Percentiles rank a stretch among this genome's conserved stretches.
These are phyloP conservation scores for Rhizophagus prolifer DNA, from an alignment of 192 early-diverging fungal genomes.

Conservation along the genomic window DNA sequence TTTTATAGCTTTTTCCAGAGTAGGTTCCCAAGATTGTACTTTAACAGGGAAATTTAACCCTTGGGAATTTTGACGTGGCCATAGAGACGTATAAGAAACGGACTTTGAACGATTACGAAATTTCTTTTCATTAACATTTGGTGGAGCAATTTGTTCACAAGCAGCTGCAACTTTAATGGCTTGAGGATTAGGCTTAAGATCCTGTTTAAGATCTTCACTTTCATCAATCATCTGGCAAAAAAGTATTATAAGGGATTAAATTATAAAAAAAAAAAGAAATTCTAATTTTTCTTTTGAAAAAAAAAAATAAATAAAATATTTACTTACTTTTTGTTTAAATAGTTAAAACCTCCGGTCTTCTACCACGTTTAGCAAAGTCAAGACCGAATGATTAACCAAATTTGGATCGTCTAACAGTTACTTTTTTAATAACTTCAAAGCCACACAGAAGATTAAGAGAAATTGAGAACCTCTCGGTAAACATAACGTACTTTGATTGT, in stretches of 20 bases:
- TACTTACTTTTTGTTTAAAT: too few species aligned
- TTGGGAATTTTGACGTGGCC: not conserved
- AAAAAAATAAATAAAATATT: too few species aligned
- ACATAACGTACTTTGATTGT: too few species aligned
- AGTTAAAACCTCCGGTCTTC: too few species aligned
- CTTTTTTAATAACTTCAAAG: too few species aligned
- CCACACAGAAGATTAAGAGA: too few species aligned
- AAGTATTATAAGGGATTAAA: not conserved
- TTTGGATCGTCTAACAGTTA: too few species aligned
- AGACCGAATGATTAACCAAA: too few species aligned
- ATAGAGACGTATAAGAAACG: not conserved
- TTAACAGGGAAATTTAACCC: not conserved
- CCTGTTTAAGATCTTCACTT: not conserved
- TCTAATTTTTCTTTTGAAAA: too few species aligned
- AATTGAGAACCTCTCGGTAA: too few species aligned
- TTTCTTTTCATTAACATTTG: not conserved
- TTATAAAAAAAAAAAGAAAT: too few species aligned
- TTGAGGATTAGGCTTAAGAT: constrained; percentile 11
- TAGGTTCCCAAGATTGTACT: constrained; percentile 60
- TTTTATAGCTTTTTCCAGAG: constrained; percentile 66
- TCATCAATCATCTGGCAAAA: not conserved
- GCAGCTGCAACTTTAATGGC: constrained; percentile 1
- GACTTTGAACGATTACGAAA: constrained; percentile 18
- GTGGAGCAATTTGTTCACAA: not conserved
- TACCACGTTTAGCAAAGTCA: too few species aligned